phyloP scores from a whole-genome alignment of 2,329 filamentous ascomycete genomes.

The Cryphonectria carpinicola region DNA sequence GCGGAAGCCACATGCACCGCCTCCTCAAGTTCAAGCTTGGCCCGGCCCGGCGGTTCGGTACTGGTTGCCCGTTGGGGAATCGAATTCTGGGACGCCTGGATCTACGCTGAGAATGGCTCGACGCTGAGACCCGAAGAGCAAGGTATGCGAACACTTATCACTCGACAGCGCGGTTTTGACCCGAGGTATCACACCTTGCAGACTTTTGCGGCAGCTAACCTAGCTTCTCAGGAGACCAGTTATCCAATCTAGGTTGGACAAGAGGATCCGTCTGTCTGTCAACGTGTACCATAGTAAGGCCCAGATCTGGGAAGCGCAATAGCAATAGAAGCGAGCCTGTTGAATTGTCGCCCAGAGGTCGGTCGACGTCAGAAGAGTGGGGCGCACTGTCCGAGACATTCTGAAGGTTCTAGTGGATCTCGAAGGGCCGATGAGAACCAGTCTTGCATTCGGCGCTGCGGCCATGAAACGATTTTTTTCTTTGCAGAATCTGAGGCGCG shows the following conservation, averaged over 20 bases:
- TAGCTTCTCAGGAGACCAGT: neutral
- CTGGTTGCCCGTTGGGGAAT: neutral
- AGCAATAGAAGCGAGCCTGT: neutral
- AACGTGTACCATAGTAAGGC: neutral
- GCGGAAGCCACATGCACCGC: neutral
- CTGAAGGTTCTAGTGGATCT: neutral
- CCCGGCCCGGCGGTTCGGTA: neutral
- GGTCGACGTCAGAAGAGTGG: conserved; percentile 1
- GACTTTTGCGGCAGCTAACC: neutral
- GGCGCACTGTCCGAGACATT: neutral
- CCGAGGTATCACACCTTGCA: neutral
- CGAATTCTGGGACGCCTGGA: neutral
- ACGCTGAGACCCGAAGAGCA: neutral
- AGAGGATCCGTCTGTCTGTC: neutral
- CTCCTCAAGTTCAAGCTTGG: neutral
- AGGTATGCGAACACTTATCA: neutral
- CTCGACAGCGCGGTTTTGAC: neutral
- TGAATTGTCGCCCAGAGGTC: neutral
- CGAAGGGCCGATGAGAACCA: neutral
- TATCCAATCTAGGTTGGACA: neutral
- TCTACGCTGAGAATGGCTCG: neutral
- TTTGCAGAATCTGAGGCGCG: neutral
- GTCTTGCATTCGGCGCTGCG: neutral
- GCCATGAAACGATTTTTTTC: neutral
- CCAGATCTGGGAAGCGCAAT: neutral